Base-by-base conservation (phyloP, 2,329 filamentous ascomycete species). In the Arthrobotrys megalospora region DNA sequence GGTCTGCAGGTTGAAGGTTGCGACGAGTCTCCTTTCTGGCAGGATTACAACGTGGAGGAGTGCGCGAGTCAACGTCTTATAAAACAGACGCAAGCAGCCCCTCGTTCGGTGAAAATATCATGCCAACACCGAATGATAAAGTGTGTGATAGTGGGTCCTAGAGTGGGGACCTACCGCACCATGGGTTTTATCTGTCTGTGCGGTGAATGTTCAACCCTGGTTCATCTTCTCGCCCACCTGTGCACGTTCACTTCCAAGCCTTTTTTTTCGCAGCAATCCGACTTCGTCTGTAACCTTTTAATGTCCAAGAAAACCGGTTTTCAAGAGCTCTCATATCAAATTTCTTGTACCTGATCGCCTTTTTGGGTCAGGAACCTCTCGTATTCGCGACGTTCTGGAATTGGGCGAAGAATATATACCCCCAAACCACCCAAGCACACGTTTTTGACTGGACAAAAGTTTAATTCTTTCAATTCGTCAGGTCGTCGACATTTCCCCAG, bases 211-310 rank as follows among this genome's bases (percentile, higher is more conserved):
- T 77, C 55, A 65, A 77, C 65, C 72, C 72, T 77, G 58, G 72
- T 70, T 70, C 65, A 66, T 69, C 48, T 76, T 70, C 58, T 77
- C 66, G 72, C 72, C 72, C 72, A 77, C 72, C 65, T 38, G 53
- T 77, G 65, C 72, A 70, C 66, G 72, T 65, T 66, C 58, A 58
- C 69, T 38, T 47, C 45, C 52, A 45, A 45, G 38, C 21, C 58
- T 58, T 70, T 70, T 52, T 58, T 63, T 64, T 68, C 65, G 72
- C 72, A 52, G 19, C 8, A 77, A 70, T 65, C 66, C 72, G 72
- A 65, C 60, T 45, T 63, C 47, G 52, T 55, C 47, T 69, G 43
- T 63, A 68, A 41, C 52, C 55, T 45, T 45, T 45, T 48, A 68
- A 68, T 45, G 19, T 45, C 21, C 24, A 50, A 52, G 43, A 43